These are phyloP conservation scores for Silene latifolia DNA, from an alignment of 148 eudicot species.

Conservation along the genomic window DNA sequence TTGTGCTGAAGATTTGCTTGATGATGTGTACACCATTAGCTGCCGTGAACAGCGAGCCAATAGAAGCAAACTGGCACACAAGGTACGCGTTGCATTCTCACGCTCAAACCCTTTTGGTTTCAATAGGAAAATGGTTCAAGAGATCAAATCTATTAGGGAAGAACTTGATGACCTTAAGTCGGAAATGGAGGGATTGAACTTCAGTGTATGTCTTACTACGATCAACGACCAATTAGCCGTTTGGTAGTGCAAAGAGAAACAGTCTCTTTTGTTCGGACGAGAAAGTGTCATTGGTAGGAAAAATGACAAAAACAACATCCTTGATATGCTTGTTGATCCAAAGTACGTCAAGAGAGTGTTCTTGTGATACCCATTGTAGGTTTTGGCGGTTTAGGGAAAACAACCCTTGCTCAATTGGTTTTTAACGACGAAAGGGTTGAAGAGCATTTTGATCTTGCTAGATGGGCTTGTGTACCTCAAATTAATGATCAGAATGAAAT, in stretches of 20 bases:
- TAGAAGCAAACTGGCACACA: neutral
- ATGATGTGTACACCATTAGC: no score
- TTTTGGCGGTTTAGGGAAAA: constrained; percentile 16
- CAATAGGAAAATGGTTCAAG: neutral
- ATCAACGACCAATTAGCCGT: neutral
- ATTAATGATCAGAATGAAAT: neutral
- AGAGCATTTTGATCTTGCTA: neutral
- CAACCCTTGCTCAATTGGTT: constrained; percentile 17
- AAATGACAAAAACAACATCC: neutral
- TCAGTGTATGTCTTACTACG: neutral
- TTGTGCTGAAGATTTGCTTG: no score
- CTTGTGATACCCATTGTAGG: constrained; percentile 13
- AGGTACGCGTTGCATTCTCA: neutral
- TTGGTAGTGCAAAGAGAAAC: constrained; percentile 11
- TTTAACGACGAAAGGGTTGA: constrained; percentile 4
- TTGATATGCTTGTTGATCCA: constrained; percentile 12
- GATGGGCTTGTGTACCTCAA: constrained; percentile 12
- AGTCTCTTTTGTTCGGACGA: neutral
- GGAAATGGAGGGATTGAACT: neutral
- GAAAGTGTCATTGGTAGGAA: neutral
- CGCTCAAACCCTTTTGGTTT: neutral
- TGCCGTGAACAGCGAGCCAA: no score
- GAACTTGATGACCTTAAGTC: constrained; percentile 13
- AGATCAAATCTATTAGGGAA: constrained; percentile 4
- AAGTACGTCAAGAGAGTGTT: constrained; percentile 1